Evolutionary conservation across 257 asterid genomes (phyloP), one percentile per base, ranked within the genome.

Genomic region (Nicotiana paniculata): DNA sequence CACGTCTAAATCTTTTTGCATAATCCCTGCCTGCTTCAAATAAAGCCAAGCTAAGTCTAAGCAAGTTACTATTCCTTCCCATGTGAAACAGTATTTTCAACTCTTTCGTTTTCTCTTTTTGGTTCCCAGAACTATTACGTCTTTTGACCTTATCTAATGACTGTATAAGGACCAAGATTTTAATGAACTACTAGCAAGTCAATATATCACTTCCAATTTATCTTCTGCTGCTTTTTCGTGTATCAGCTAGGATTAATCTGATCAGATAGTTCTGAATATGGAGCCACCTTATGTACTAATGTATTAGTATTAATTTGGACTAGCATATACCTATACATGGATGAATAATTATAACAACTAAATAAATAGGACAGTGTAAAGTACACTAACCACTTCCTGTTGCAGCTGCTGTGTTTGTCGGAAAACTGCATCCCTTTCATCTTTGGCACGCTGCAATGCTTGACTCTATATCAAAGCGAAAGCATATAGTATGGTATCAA

Each of bases 301-400:
- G 6, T 72, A 74, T 74, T 43, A 6, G 9, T 48, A 26, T 74
- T 48, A 26, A 74, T 26, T 74, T 74, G 43, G 62, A 26, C 43
- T 12, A 48, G 26, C 26, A 74, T 15, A 26, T 26, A 74, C 58
- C 28, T 37, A 59, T 61, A 39, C 62, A 79, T 21, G 16, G 7
- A 63, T 24, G 39, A 35, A 46, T 58, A 54, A 35, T 35, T 78
- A 1, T 79, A 24, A 39, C 21, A 61, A 62, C 35, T 6, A 58
- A 21, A 59, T 43, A 62, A 79, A 48, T 48, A 48, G 62, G 53
- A 24, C 30, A 35, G 48, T 82, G 46, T 57, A 24, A 15, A 75
- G 43, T 51, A 51, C 59, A 89, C 87, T 83, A 32, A 89, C 91
- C 90, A 89, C 83, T 77, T 89, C 90, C 80, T 85, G 88, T 86